Conservation (phyloP, 2,329 filamentous ascomycete species). For the Talaromyces pinophilus region DNA sequence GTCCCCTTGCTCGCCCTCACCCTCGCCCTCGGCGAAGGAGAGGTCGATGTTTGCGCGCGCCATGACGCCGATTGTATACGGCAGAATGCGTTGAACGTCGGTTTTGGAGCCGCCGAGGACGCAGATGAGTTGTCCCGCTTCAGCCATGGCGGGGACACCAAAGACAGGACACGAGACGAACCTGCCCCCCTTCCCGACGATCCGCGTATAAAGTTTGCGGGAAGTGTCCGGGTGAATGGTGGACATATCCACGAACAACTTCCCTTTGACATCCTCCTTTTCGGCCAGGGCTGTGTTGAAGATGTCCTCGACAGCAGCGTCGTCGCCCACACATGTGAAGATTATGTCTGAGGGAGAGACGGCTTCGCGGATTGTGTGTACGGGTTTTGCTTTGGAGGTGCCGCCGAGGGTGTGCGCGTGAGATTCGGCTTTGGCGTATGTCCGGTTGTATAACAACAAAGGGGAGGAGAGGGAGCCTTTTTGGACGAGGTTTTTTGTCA, state of each 20-base stretch:
- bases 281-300: constrained; percentile 58
- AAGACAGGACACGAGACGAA: constrained; percentile 71
- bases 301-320: constrained; percentile 67
- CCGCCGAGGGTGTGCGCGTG: constrained; percentile 60
- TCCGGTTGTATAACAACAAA: constrained; percentile 79
- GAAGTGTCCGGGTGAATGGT: constrained; percentile 84
- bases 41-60: constrained; percentile 70
- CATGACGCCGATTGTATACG: constrained; percentile 73
- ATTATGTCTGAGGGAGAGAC: constrained; percentile 72
- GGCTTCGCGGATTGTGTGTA: constrained; percentile 64
- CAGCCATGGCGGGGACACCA: constrained; percentile 47
- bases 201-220: constrained; percentile 61
- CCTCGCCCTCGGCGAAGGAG: constrained; percentile 32
- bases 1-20: constrained; percentile 30
- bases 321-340: constrained; percentile 78
- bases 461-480: constrained; percentile 73
- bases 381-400: constrained; percentile 61
- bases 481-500: constrained; percentile 78
- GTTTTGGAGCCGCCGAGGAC: constrained; percentile 68
- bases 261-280: constrained; percentile 56
- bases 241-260: constrained; percentile 83
- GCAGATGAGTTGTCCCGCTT: constrained; percentile 68
- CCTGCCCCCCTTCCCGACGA: constrained; percentile 62
- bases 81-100: constrained; percentile 61
- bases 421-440: constrained; percentile 63